Percentiles rank a stretch among this genome's conserved stretches.
These are phyloP conservation scores for Plantago rigida DNA, from an alignment of 305 asterid genomes.

Conservation along the genomic window DNA sequence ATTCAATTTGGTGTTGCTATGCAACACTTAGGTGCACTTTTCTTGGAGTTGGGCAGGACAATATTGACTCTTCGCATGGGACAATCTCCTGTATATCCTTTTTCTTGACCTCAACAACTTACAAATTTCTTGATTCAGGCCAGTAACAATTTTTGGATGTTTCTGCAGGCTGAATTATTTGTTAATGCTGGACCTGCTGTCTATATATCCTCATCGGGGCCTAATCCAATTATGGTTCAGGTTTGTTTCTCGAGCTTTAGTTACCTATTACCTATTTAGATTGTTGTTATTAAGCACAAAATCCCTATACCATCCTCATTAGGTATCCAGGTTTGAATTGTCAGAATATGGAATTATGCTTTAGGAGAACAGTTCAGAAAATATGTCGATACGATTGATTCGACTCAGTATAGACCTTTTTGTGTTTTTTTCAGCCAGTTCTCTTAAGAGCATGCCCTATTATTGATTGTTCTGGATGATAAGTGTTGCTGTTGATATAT, in stretches of 20 bases:
- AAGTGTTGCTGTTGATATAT: no score
- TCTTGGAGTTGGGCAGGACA: conserved; percentile 84
- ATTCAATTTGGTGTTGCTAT: conserved; percentile 58
- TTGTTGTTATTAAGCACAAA: neutral
- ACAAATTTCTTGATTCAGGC: conserved; percentile 5
- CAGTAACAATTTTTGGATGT: conserved; percentile 22
- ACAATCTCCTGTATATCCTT: conserved; percentile 57
- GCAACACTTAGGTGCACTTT: conserved; percentile 81
- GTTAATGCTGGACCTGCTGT: conserved; percentile 92
- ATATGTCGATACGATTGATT: no score
- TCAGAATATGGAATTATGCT: no score
- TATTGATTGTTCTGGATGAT: no score
- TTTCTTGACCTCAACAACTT: conserved; percentile 14
- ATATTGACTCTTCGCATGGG: conserved; percentile 76
- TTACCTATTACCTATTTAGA: conserved; percentile 1
- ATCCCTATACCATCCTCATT: neutral
- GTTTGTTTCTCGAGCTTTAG: conserved; percentile 33
- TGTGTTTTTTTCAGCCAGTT: no score
- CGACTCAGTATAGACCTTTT: no score
- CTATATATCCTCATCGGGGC: conserved; percentile 77
- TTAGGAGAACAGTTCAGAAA: no score
- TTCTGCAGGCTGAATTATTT: conserved; percentile 66
- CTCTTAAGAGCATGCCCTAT: no score
- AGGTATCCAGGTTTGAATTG: neutral
- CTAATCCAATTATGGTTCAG: conserved; percentile 95